These are phyloP conservation scores for Starmerella sirachaensis DNA, from an alignment of 805 yeast genomes.

Conservation along the genomic window DNA sequence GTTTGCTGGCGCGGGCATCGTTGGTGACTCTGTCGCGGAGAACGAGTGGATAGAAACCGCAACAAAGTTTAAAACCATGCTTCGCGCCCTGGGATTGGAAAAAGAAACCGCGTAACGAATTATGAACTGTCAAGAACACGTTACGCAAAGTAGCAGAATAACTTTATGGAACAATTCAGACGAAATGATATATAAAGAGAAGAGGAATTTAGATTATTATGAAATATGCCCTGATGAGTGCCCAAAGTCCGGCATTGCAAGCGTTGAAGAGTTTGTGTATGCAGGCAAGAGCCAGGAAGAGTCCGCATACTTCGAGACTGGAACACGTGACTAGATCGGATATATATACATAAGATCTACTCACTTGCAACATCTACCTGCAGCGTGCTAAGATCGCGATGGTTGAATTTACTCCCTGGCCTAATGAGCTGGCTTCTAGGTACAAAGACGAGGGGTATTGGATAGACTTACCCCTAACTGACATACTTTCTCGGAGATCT, in stretches of 20 bases:
- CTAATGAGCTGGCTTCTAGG: constrained; percentile 4
- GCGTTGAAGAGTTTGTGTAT: no score
- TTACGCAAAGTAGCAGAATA: no score
- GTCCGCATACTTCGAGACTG: no score
- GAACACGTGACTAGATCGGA: no score
- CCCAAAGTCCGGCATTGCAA: no score
- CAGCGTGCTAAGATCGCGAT: no score
- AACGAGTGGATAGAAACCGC: constrained; percentile 16
- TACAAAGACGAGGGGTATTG: constrained; percentile 14
- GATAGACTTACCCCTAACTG: constrained; percentile 8
- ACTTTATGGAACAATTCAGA: neutral
- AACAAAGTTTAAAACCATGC: constrained; percentile 14
- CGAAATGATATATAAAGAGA: neutral
- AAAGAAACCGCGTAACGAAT: no score
- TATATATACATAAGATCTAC: no score
- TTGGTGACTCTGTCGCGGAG: constrained; percentile 14
- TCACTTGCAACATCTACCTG: no score
- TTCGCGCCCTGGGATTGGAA: constrained; percentile 4
- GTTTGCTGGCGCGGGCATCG: constrained; percentile 18
- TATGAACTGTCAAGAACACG: no score
- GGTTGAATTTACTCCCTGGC: constrained; percentile 12
- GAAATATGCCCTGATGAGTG: neutral
- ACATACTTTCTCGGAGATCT: constrained; percentile 5
- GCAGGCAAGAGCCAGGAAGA: no score
- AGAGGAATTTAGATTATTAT: neutral